A percentile compares a stretch with the other conserved stretches of the same genome.
Evolutionary conservation across 106 monocot species (phyloP).

Genomic region (Triglochin maritima): DNA sequence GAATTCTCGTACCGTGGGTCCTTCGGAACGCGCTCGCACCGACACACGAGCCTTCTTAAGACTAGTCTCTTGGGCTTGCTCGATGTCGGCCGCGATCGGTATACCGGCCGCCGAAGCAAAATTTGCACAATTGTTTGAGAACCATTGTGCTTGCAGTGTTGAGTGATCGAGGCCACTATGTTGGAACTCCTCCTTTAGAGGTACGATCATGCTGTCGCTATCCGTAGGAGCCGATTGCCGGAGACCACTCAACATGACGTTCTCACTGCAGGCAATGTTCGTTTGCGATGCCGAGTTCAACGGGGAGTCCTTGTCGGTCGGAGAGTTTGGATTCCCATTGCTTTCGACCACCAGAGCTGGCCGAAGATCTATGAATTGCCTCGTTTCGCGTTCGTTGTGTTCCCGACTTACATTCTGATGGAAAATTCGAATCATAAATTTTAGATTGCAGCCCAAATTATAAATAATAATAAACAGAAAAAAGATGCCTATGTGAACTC

Average conservation of each 20-base stretch:
- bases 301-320: slow-evolving; percentile 27
- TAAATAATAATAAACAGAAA: too few relatives aligned
- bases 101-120: background rate
- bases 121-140: slow-evolving; percentile 20
- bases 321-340: slow-evolving; percentile 44
- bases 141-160: slow-evolving; percentile 10
- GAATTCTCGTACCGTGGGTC: slow-evolving; percentile 56
- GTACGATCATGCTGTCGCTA: slow-evolving; percentile 10
- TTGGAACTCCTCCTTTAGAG: slow-evolving; percentile 6
- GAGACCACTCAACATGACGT: background rate
- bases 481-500: too few relatives aligned
- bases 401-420: background rate
- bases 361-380: slow-evolving; percentile 81
- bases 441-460: too few relatives aligned
- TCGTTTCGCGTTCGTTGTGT: slow-evolving; percentile 5
- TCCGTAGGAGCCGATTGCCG: background rate
- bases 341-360: slow-evolving; percentile 16
- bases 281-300: slow-evolving; percentile 20
- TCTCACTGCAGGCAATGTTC: slow-evolving; percentile 19
- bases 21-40: slow-evolving; percentile 89
- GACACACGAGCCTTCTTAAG: slow-evolving; percentile 95
- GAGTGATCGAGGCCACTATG: too few relatives aligned
- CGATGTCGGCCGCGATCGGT: background rate
- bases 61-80: slow-evolving; percentile 68
- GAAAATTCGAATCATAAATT: too few relatives aligned